phyloP scores from a whole-genome alignment of 306 rosid species.

The Rosa persica region DNA sequence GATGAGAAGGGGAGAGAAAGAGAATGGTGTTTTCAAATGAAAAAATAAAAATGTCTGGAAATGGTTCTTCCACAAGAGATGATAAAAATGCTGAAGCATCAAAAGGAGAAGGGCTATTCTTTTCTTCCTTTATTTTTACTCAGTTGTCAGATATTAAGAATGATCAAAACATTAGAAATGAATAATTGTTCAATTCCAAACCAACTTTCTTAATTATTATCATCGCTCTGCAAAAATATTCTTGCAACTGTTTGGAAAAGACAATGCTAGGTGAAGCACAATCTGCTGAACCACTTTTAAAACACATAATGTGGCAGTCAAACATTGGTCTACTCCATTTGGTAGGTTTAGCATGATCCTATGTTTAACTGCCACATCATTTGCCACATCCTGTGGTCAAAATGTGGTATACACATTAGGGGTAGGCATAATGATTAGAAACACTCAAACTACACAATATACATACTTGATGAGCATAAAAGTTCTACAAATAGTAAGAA shows the following conservation, averaged over 20 bases:
- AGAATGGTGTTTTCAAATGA: neutral
- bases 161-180: neutral
- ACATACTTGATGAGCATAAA: neutral
- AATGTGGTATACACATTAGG: neutral
- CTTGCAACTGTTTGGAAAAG: neutral
- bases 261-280: neutral
- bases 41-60: neutral
- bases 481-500: neutral
- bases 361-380: neutral
- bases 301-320: neutral
- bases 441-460: neutral
- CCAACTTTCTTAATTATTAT: neutral
- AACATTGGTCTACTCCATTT: neutral
- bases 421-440: neutral
- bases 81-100: slow-evolving; percentile 6
- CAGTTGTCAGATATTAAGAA: slow-evolving; percentile 3
- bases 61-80: neutral
- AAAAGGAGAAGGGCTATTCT: slow-evolving; percentile 2
- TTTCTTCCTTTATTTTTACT: neutral
- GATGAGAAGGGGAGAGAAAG: slow-evolving; percentile 17
- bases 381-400: neutral
- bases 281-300: neutral
- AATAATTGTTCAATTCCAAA: neutral
- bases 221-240: neutral
- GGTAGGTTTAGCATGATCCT: neutral